These are phyloP conservation scores for Pichia cabralensis DNA, from an alignment of 805 yeast species.

Conservation along the genomic window DNA sequence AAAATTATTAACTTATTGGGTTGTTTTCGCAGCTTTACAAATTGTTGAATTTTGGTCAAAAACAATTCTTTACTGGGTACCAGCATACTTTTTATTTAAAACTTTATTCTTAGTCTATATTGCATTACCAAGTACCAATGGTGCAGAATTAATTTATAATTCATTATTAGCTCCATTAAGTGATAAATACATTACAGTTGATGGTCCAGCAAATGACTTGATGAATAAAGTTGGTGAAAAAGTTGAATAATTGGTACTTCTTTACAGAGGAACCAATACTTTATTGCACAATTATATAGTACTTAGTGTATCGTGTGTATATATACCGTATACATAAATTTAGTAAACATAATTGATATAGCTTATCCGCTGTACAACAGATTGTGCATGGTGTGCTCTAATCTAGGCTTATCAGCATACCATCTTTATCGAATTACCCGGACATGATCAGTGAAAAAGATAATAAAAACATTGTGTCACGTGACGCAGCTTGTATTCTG, in stretches of 20 bases:
- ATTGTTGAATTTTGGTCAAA: constrained; percentile 94
- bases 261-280: too few relatives aligned
- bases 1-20: constrained; percentile 92
- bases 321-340: too few relatives aligned
- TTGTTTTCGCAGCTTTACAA: constrained; percentile 87
- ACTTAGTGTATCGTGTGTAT: too few relatives aligned
- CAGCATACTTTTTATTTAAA: constrained; percentile 93
- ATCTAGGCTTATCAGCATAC: too few relatives aligned
- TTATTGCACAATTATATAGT: too few relatives aligned
- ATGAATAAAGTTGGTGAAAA: constrained; percentile 38
- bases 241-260: constrained; percentile 24
- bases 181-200: constrained; percentile 28
- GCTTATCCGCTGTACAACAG: too few relatives aligned
- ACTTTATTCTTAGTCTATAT: constrained; percentile 79
- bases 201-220: constrained; percentile 28
- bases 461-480: too few relatives aligned
- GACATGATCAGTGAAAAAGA: too few relatives aligned
- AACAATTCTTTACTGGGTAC: constrained; percentile 89
- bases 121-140: constrained; percentile 80
- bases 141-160: constrained; percentile 67
- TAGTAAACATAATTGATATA: too few relatives aligned
- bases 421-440: too few relatives aligned
- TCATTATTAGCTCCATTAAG: constrained; percentile 58
- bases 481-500: too few relatives aligned
- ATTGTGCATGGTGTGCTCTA: too few relatives aligned